Percentiles rank a stretch among this genome's conserved stretches.
Evolutionary conservation across 768 basidiomycete genomes (phyloP).

Genomic region (Chalciporus piperatus): DNA sequence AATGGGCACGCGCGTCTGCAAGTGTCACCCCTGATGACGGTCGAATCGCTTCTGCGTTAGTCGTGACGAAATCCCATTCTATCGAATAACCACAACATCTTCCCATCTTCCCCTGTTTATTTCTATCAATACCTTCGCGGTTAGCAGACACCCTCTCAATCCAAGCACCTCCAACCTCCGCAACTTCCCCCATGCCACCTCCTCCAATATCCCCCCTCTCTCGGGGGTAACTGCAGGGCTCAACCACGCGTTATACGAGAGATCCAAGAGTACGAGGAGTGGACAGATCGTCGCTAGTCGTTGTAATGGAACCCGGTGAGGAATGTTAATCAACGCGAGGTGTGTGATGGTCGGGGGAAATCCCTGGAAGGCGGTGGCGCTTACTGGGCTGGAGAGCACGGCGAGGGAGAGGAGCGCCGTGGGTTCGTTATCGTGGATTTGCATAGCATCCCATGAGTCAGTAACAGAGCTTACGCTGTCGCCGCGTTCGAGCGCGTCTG

Average conservation of each 20-base stretch:
- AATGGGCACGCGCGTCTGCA: slow-evolving; percentile 27
- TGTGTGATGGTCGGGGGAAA: slow-evolving; percentile 66
- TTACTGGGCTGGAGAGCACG: slow-evolving; percentile 48
- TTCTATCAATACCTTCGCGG: slow-evolving; percentile 38
- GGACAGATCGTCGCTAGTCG: slow-evolving; percentile 60
- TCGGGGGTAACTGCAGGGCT: slow-evolving; percentile 13
- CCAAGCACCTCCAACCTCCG: slow-evolving; percentile 52
- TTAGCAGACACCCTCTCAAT: slow-evolving; percentile 50
- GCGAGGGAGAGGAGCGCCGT: slow-evolving; percentile 44
- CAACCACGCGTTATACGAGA: slow-evolving; percentile 64
- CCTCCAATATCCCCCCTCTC: slow-evolving; percentile 38
- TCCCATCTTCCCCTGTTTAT: slow-evolving; percentile 66
- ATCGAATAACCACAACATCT: slow-evolving; percentile 52
- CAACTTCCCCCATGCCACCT: slow-evolving; percentile 60
- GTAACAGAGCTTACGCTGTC: slow-evolving; percentile 14
- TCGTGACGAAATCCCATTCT: too few species aligned
- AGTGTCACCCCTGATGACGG: slow-evolving; percentile 39
- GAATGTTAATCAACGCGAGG: slow-evolving; percentile 55
- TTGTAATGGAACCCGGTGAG: slow-evolving; percentile 48
- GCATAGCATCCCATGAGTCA: slow-evolving; percentile 43
- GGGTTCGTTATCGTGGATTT: slow-evolving; percentile 29
- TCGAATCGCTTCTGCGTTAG: too few species aligned
- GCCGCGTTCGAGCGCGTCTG: background rate
- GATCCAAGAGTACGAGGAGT: slow-evolving; percentile 57
- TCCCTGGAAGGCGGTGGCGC: slow-evolving; percentile 42